These are phyloP conservation scores for Aschersonia sp. DNA, from an alignment of 2,329 filamentous ascomycete genomes.

Conservation along the genomic window DNA sequence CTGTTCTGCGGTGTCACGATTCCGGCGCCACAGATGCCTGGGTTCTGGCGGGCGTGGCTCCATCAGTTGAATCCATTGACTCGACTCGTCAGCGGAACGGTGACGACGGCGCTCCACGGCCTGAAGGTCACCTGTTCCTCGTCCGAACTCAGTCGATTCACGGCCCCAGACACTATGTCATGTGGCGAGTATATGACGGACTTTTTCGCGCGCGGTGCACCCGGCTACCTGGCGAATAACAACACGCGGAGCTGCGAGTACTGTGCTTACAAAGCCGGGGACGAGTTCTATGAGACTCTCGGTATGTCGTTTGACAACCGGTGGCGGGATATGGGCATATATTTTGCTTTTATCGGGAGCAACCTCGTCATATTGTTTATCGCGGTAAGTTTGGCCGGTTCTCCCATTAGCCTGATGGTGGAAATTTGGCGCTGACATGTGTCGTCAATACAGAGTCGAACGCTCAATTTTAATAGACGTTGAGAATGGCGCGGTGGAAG, in stretches of 20 bases:
- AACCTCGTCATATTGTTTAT: slow-evolving; percentile 52
- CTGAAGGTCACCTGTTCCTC: slow-evolving; percentile 45
- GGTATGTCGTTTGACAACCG: slow-evolving; percentile 51
- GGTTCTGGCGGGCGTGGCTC: slow-evolving; percentile 67
- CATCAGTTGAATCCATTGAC: slow-evolving; percentile 78
- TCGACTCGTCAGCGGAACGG: slow-evolving; percentile 65
- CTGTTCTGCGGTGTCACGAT: slow-evolving; percentile 84
- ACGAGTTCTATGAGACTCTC: slow-evolving; percentile 63
- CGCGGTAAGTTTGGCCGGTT: slow-evolving; percentile 23
- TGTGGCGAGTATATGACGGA: slow-evolving; percentile 64
- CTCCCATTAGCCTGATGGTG: background rate
- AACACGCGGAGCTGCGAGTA: slow-evolving; percentile 58
- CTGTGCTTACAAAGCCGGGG: slow-evolving; percentile 67
- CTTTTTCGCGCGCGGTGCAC: slow-evolving; percentile 55
- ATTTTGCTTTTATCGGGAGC: slow-evolving; percentile 58
- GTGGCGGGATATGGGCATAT: slow-evolving; percentile 77
- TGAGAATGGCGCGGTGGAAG: background rate
- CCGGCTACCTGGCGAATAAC: slow-evolving; percentile 58
- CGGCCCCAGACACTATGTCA: slow-evolving; percentile 46
- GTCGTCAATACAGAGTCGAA: background rate
- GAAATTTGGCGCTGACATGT: background rate
- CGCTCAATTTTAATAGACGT: slow-evolving; percentile 3
- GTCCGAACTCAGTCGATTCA: slow-evolving; percentile 53
- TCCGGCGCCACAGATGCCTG: slow-evolving; percentile 61
- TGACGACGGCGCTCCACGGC: slow-evolving; percentile 61